Conservation (phyloP, 2,329 filamentous ascomycete species). For the Corinectria fuckeliana region DNA sequence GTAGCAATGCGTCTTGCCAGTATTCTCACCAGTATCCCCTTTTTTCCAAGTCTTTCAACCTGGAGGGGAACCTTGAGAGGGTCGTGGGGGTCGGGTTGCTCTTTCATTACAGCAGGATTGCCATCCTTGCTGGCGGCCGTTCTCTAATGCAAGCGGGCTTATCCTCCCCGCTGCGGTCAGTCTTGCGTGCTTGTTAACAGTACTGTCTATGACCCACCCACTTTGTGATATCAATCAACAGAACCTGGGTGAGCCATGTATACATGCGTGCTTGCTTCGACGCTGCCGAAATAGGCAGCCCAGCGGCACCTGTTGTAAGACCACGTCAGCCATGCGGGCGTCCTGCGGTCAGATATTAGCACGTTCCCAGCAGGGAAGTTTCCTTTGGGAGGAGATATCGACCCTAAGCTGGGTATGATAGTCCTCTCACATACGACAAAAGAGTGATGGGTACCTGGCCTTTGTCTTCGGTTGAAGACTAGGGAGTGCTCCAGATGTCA, state of each 20-base stretch:
- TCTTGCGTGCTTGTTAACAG: background rate
- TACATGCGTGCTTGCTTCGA: background rate
- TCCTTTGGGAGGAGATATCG: background rate
- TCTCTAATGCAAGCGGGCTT: background rate
- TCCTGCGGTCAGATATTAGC: background rate
- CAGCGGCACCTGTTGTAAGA: background rate
- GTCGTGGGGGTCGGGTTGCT: background rate
- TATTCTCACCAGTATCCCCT: too few relatives aligned
- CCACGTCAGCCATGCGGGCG: background rate
- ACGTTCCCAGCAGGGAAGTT: background rate
- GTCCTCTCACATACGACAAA: background rate
- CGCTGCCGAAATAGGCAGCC: background rate
- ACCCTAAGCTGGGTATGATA: background rate
- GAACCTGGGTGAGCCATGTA: background rate
- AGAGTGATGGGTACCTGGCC: background rate
- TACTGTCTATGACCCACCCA: background rate
- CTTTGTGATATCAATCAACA: background rate
- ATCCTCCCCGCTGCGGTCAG: background rate
- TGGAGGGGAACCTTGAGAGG: too few relatives aligned
- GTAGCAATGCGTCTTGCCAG: too few relatives aligned
- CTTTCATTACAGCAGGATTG: background rate
- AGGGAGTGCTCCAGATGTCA: too few relatives aligned
- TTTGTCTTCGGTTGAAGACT: too few relatives aligned
- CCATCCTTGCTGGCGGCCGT: background rate
- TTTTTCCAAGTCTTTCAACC: too few relatives aligned